Conservation (phyloP, 1,139 yeast genomes). For the Taphrina wiesneri region DNA sequence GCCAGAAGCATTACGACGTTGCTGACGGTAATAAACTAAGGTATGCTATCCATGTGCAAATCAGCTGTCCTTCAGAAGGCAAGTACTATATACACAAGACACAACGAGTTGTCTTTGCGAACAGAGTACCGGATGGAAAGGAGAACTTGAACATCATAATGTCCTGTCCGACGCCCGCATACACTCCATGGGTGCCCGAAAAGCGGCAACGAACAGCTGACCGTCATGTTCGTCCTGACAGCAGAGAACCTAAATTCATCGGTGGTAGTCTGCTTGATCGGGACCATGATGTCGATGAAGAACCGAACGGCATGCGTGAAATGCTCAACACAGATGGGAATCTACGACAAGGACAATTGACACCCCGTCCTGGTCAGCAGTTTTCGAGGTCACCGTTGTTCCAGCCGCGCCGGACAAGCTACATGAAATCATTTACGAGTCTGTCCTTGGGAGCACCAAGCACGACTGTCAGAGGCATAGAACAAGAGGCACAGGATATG, state of each 20-base stretch:
- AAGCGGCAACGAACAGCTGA: constrained; percentile 13
- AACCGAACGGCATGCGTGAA: neutral
- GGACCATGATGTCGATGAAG: constrained; percentile 11
- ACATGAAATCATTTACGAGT: neutral
- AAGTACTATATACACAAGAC: constrained; percentile 48
- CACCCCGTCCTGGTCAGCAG: neutral
- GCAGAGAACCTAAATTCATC: constrained; percentile 23
- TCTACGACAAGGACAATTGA: neutral
- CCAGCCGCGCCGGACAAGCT: constrained; percentile 7
- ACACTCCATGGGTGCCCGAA: constrained; percentile 32
- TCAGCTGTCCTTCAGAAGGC: constrained; percentile 44
- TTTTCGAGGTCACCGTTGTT: neutral
- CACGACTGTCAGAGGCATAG: neutral
- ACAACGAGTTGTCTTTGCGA: constrained; percentile 48
- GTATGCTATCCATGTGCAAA: constrained; percentile 47
- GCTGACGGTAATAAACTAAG: constrained; percentile 37
- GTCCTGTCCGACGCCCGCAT: constrained; percentile 20
- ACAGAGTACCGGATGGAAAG: constrained; percentile 40
- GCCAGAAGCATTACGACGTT: constrained; percentile 44
- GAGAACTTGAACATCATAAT: constrained; percentile 21
- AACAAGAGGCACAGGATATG: neutral
- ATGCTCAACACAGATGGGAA: neutral
- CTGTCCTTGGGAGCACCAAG: neutral
- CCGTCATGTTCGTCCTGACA: constrained; percentile 21
- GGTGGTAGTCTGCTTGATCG: constrained; percentile 29